Base-by-base conservation (phyloP, 176 grass and related monocot genomes). In the Ensete ventricosum region DNA sequence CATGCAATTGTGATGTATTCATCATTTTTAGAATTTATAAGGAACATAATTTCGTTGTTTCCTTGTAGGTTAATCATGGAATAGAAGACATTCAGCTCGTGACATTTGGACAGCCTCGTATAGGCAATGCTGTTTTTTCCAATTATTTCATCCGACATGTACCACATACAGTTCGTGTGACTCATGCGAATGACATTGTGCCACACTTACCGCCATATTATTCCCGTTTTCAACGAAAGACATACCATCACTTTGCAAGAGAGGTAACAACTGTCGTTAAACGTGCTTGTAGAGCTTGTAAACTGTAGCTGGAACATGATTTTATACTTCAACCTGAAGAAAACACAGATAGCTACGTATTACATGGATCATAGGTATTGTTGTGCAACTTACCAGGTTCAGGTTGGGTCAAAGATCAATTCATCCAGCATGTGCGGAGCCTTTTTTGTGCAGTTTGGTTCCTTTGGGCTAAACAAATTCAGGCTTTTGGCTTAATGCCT, bases 141-240 rank as follows among this genome's bases (percentile, higher is more conserved):
- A 74, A 43, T 11, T 96, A 86, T 80, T 96, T 96, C 81, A 79
- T 66, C 71, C 59, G 85, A 24, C 77, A 78, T 72, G 76, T 96
- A 55, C 92, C 92, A 73, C 83, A 64, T 78, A 83, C 84, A 29
- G 85, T 85, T 78, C 92, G 92, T 1, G 82, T 96, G 78, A 96
- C 92, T 73, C 86, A 96, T 87, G 83, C 85, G 62, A 91, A 96
- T 82, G 92, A 96, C 17, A 81, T 96, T 81, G 92, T 96, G 60
- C 92, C 92, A 11, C 92, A 96, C 83, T 82, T 92, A 73, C 89
- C 92, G 53, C 92, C 92, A 29, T 96, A 96, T 78, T 92, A 88
- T 80, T 81, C 80, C 26, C 88, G 86, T 63, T 86, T 96, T 17
- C 73, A 87, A 20, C 60, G 73, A 85, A 90, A 84, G 84, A 96